Evolutionary conservation across 768 basidiomycete genomes (phyloP).

Genomic region (Tylopilus balloui): DNA sequence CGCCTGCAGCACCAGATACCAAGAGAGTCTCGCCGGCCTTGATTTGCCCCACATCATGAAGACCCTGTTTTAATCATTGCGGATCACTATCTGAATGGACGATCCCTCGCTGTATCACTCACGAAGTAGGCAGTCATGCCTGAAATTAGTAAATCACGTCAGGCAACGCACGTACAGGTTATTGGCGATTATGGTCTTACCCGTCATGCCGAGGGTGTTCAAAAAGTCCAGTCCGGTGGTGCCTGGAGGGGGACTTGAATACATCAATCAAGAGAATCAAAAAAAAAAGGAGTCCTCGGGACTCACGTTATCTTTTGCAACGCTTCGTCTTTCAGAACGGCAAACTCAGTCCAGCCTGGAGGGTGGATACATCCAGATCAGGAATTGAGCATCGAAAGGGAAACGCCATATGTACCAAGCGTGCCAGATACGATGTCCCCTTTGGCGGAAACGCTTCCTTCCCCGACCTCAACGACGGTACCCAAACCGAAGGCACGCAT

Average conservation of each 20-base stretch:
- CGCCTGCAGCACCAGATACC: constrained; percentile 87
- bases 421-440: constrained; percentile 68
- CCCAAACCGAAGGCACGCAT: constrained; percentile 75
- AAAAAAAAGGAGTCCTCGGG: not conserved
- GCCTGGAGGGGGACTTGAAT: constrained; percentile 52
- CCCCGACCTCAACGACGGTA: constrained; percentile 55
- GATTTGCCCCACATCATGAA: constrained; percentile 74
- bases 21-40: constrained; percentile 84
- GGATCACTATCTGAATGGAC: constrained; percentile 3
- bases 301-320: constrained; percentile 55
- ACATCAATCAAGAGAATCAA: not conserved
- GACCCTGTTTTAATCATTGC: constrained; percentile 47
- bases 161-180: not conserved
- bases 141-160: constrained; percentile 24
- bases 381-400: not conserved
- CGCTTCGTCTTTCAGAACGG: constrained; percentile 50
- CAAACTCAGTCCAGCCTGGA: constrained; percentile 77
- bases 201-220: constrained; percentile 70
- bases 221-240: constrained; percentile 70
- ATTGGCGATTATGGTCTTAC: constrained; percentile 37
- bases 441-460: constrained; percentile 47
- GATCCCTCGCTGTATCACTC: constrained; percentile 19
- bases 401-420: constrained; percentile 45
- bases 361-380: not conserved
- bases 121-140: constrained; percentile 91